Percentiles rank a stretch among this genome's conserved stretches.
phyloP scores from a whole-genome alignment of 2,329 filamentous ascomycete species.

The Aspergillus arachidicola region DNA sequence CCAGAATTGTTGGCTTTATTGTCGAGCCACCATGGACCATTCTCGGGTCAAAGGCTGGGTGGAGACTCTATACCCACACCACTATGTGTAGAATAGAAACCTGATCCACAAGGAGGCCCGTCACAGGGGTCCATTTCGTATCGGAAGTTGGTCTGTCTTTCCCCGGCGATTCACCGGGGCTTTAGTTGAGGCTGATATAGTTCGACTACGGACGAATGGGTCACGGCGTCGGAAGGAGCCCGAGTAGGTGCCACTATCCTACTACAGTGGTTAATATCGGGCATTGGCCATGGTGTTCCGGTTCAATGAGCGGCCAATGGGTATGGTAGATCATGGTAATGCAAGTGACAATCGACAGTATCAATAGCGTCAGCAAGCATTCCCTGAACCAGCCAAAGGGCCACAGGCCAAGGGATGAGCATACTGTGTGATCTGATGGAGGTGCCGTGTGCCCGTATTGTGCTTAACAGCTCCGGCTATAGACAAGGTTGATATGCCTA shows the following conservation, averaged over 20 bases:
- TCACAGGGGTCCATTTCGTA: background rate
- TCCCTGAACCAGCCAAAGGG: no score
- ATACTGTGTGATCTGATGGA: no score
- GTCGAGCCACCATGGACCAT: no score
- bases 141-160: background rate
- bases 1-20: no score
- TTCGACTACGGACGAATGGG: background rate
- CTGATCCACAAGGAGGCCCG: background rate
- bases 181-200: background rate
- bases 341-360: no score
- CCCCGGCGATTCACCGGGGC: background rate
- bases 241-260: background rate
- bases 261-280: background rate
- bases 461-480: background rate
- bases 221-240: background rate
- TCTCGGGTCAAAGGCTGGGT: no score
- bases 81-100: background rate
- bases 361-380: no score
- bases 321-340: no score
- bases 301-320: no score
- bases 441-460: background rate
- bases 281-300: background rate
- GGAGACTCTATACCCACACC: no score
- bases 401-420: no score
- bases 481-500: background rate